Evolutionary conservation across 2,329 filamentous ascomycete species (phyloP), one percentile per base, ranked within the genome.

Genomic region (Colletotrichum costaricense): DNA sequence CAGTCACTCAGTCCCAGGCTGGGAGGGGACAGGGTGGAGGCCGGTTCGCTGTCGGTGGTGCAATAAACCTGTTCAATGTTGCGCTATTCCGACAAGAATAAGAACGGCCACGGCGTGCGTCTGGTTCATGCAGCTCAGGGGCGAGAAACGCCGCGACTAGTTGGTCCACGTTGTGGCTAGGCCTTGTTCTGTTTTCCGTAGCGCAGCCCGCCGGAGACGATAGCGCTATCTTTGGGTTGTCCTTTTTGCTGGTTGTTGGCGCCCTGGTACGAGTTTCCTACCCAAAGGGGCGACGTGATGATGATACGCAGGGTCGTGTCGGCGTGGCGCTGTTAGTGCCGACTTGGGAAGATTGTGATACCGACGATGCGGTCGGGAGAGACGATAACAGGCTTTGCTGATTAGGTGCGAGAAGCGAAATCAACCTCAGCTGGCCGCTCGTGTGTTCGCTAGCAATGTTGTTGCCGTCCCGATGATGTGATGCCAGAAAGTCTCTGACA

Each of bases 21-120:
- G 33, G 49, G 67, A 63, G 49, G 46, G 55, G 63, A 54, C 46
- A 42, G 24, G 64, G 55, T 62, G 66, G 70, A 72, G 67, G 55
- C 42, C 49, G 42, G 33, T 64, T 73, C 66, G 67, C 67, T 70
- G 56, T 35, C 71, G 67, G 70, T 65, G 70, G 55, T 73, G 70
- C 70, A 70, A 65, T 65, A 73, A 70, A 73, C 70, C 67, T 59
- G 67, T 65, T 65, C 65, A 19, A 65, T 52, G 60, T 65, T 65
- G 70, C 70, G 59, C 59, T 68, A 63, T 72, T 24, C 56, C 22
- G n/a, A 46, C 24, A 46, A 26, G 35, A 62, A 19, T 24, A 49
- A 24, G 26, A 33, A 42, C 30, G 22, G 64, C 46, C 68, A 67
- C 56, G 35, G 42, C 42, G 33, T 67, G 56, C 56, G 58, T 28